These are phyloP conservation scores for Funneliformis mosseae DNA, from an alignment of 192 early-diverging fungal species.

Conservation along the genomic window DNA sequence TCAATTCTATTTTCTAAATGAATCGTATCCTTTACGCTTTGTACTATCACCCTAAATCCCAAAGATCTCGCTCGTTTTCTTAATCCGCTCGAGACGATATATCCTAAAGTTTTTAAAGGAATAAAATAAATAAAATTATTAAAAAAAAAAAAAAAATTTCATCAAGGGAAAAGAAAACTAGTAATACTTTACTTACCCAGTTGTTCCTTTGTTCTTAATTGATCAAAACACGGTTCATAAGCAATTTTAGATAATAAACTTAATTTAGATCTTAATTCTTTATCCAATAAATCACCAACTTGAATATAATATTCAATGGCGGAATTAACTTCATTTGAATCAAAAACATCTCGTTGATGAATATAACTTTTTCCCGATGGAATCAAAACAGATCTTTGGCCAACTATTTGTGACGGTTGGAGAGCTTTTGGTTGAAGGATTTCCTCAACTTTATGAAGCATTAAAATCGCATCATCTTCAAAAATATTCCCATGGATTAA, in stretches of 20 bases:
- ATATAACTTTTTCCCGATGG: conserved; percentile 42
- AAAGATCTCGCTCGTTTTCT: conserved; percentile 59
- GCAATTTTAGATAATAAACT: conserved; percentile 74
- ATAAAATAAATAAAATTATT: not conserved
- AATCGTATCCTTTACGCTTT: conserved; percentile 78
- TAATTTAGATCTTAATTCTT: conserved; percentile 51
- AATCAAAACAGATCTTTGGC: conserved; percentile 39
- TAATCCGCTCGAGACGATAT: conserved; percentile 59
- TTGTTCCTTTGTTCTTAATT: conserved; percentile 85
- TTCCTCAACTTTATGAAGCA: conserved; percentile 54
- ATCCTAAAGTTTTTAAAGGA: conserved; percentile 44
- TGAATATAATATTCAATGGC: conserved; percentile 80
- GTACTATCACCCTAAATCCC: conserved; percentile 74
- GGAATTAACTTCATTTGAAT: conserved; percentile 81
- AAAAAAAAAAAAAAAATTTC: not conserved
- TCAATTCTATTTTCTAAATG: conserved; percentile 77
- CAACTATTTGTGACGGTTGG: conserved; percentile 44
- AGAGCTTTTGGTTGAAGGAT: conserved; percentile 59
- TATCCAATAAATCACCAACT: conserved; percentile 59
- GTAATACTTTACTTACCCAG: conserved; percentile 40
- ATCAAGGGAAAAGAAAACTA: not conserved
- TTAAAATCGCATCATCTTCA: conserved; percentile 54
- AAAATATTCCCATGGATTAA: conserved; percentile 81
- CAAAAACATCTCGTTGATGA: conserved; percentile 50
- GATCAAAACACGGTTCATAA: conserved; percentile 86